These are phyloP conservation scores for Irpex lacteus DNA, from an alignment of 1,284 basidiomycete species.

Conservation along the genomic window DNA sequence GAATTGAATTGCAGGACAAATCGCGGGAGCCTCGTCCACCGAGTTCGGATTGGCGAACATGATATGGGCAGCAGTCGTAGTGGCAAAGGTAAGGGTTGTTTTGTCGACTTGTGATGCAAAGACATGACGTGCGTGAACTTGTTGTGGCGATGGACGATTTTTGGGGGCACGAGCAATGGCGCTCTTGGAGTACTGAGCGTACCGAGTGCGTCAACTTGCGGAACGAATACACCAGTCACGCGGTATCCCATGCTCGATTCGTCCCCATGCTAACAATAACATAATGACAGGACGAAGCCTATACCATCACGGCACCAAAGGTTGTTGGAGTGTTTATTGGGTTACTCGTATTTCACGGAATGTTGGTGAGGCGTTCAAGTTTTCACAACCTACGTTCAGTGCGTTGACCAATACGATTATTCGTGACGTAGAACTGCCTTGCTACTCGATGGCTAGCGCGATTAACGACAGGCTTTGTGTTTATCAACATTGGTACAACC, in stretches of 20 bases:
- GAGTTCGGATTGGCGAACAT: slow-evolving; percentile 89
- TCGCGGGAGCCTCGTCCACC: slow-evolving; percentile 82
- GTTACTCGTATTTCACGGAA: slow-evolving; percentile 71
- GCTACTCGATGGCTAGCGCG: slow-evolving; percentile 79
- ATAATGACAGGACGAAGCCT: slow-evolving; percentile 41
- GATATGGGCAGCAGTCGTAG: slow-evolving; percentile 79
- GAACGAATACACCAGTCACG: neutral
- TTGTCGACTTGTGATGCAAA: neutral
- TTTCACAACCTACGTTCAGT: neutral
- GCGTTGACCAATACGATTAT: no score
- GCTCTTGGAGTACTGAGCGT: neutral
- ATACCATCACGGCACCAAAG: slow-evolving; percentile 56
- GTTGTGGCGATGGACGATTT: no score
- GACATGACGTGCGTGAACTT: no score
- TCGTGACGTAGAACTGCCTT: slow-evolving; percentile 65
- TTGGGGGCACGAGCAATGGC: no score
- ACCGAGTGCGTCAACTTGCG: neutral
- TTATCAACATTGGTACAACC: slow-evolving; percentile 80
- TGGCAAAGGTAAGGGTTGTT: slow-evolving; percentile 44
- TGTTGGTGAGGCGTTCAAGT: slow-evolving; percentile 43
- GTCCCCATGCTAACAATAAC: no score
- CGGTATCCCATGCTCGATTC: neutral
- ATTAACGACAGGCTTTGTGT: slow-evolving; percentile 82
- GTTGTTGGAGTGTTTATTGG: slow-evolving; percentile 75
- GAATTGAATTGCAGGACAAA: slow-evolving; percentile 45